Percentiles rank a stretch among this genome's conserved stretches.
phyloP scores from a whole-genome alignment of 768 basidiomycete species.

The Filobasidium floriforme region DNA sequence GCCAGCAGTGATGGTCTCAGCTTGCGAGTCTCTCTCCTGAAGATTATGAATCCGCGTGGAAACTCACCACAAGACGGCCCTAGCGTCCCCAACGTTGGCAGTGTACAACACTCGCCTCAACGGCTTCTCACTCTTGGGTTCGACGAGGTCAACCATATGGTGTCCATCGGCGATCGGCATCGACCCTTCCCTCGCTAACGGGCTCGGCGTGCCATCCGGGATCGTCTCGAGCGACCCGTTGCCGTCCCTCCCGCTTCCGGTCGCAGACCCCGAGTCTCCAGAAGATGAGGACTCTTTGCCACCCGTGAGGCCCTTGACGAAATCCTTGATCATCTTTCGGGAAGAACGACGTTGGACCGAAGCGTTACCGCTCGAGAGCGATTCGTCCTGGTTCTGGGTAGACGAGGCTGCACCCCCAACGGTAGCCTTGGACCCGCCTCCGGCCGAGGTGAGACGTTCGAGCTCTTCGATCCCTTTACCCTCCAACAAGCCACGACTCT shows the following conservation, averaged over 20 bases:
- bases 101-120: slow-evolving; percentile 77
- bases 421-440: slow-evolving; percentile 12
- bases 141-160: slow-evolving; percentile 50
- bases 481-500: slow-evolving; percentile 36
- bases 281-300: slow-evolving; percentile 1
- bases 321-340: slow-evolving; percentile 36
- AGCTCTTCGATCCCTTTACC: slow-evolving; percentile 42
- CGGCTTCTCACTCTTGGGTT: slow-evolving; percentile 51
- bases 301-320: slow-evolving; percentile 38
- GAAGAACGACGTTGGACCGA: slow-evolving; percentile 27
- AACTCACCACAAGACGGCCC: slow-evolving; percentile 72
- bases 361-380: slow-evolving; percentile 21
- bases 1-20: not conserved
- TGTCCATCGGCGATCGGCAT: slow-evolving; percentile 47
- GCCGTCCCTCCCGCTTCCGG: not conserved
- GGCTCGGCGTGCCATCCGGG: slow-evolving; percentile 4
- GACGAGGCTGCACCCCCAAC: slow-evolving; percentile 27
- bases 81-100: slow-evolving; percentile 93
- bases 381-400: slow-evolving; percentile 16
- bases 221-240: slow-evolving; percentile 4
- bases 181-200: not conserved
- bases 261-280: not conserved
- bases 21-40: not conserved
- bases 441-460: slow-evolving; percentile 24
- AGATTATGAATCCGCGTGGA: not conserved